Base-by-base conservation (phyloP, 2,329 filamentous ascomycete species). In the Dothistroma septosporum region DNA sequence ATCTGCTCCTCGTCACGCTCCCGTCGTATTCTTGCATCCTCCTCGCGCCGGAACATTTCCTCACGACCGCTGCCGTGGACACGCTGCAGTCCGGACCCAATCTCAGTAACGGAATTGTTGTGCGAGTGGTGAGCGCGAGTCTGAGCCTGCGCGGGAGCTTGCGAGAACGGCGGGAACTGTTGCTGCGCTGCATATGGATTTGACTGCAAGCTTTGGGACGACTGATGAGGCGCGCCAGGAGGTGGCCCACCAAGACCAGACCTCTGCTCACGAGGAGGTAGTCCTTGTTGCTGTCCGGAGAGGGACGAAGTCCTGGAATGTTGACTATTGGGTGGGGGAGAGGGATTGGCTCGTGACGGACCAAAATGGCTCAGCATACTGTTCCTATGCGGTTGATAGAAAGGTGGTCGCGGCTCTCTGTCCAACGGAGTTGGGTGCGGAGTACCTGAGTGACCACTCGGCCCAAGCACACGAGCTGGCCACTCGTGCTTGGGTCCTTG, bases 261-360 rank as follows among this genome's bases (percentile, higher is more conserved):
- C 61, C 69, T 65, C 31, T 65, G 61, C 22, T 71, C 68, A 53
- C 65, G 59, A 6, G 65, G 64, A 11, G 68, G 61, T 22, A 62
- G 64, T 14, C 31, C 59, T 28, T 47, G 24, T 46, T 68, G 65
- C 54, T 66, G 65, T 22, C 61, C 61, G 10, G 66, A 68, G 9
- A 73, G 58, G 16, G 72, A 75, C 8, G 72, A 66, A 9, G 72
- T 75, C 21, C 71, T 66, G 10, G 73, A 74, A 55, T 75, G 73
- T 1, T 69, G 66, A 57, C 64, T 57, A 53, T 68, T 67, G 2
- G 73, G 73, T n/a, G 74, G 74, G 9, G 74, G 73, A 11, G 74
- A 74, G 9, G 73, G 72, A 50, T 73, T 73, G 8, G 63, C 69
- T 37, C 72, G 66, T 49, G 68, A 66, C 35, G 66, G 67, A 46